Conservation (phyloP, 177 flowering plant species). For the Vitis hybrid region DNA sequence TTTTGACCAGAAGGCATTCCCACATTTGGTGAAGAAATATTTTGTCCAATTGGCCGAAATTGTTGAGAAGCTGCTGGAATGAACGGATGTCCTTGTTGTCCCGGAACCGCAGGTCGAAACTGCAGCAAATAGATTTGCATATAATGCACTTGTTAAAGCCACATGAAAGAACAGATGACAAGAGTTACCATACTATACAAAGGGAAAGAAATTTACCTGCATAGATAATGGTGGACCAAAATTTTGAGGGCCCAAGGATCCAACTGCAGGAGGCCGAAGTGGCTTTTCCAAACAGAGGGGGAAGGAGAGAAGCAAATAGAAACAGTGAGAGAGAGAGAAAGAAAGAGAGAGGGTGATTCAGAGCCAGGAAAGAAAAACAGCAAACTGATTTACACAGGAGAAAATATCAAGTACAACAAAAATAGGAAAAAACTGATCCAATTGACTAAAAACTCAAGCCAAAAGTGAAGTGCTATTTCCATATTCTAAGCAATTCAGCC, state of each 20-base stretch:
- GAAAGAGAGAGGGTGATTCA: neutral
- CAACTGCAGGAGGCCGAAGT: constrained; percentile 54
- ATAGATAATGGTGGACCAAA: constrained; percentile 53
- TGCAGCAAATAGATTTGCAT: constrained; percentile 18
- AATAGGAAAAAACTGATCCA: too few relatives aligned
- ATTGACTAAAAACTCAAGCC: too few relatives aligned
- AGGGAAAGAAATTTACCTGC: constrained; percentile 32
- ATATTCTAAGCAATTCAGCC: too few relatives aligned
- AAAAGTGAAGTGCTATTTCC: too few relatives aligned
- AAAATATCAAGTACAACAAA: too few relatives aligned
- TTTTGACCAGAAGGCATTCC: constrained; percentile 52
- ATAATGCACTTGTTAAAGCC: too few relatives aligned
- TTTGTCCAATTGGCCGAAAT: constrained; percentile 62
- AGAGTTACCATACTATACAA: too few relatives aligned
- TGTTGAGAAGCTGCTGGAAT: constrained; percentile 57
- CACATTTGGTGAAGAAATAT: constrained; percentile 38
- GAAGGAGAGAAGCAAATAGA: neutral
- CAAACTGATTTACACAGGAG: too few relatives aligned
- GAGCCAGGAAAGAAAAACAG: too few relatives aligned
- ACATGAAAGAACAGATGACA: too few relatives aligned
- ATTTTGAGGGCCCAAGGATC: constrained; percentile 56
- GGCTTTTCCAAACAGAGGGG: constrained; percentile 32
- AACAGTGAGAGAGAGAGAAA: neutral
- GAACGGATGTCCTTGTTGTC: constrained; percentile 65
- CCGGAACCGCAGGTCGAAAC: constrained; percentile 67